Evolutionary conservation across 148 eudicot species (phyloP), one percentile per base, ranked within the genome.

Genomic region (Silene latifolia): DNA sequence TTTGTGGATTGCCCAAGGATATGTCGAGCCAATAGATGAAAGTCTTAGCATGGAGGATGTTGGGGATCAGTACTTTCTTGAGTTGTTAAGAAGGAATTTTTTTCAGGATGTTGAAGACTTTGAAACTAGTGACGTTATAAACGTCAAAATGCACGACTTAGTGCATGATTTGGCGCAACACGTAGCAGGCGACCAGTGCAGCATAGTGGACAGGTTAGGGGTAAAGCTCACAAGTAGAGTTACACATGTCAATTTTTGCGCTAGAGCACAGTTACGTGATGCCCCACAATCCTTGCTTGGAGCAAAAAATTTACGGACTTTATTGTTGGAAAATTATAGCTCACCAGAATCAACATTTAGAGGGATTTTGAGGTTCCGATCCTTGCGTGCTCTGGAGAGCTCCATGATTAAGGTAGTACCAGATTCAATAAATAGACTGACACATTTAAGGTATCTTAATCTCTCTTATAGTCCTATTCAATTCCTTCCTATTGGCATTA

Each of bases 1-100:
- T 13, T 9, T 72, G 20, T 78, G 77, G 81, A 65, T 78, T 56
- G 81, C 81, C 25, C 77, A 72, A 25, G 77, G 76, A 3, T 78
- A 53, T 17, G 0, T 78, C 17, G 23, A 75, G 27, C 35, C 35
- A 32, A 2, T 32, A 2, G 35, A 32, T 3, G 35, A 32, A 32
- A 32, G 35, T 32, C 35, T 32, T 2, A 4, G 35, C 4, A 35
- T 27, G 20, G 67, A 78, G 46, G 63, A 74, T 21, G 32, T 39
- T 47, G 69, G 76, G 69, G 59, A 63, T 63, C 17, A 60, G 5
- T 63, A 62, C 19, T 46, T 73, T 63, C 13, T 24, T 8, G 76
- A 73, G 23, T 62, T 73, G 29, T 10, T 44, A 46, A 63, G 39
- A 15, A 73, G 69, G 32, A 47, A 63, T 53, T 17, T 73, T 20